Evolutionary conservation across 768 basidiomycete genomes (phyloP), one percentile per base, ranked within the genome.

Genomic region (Leccinum disarticulatum): DNA sequence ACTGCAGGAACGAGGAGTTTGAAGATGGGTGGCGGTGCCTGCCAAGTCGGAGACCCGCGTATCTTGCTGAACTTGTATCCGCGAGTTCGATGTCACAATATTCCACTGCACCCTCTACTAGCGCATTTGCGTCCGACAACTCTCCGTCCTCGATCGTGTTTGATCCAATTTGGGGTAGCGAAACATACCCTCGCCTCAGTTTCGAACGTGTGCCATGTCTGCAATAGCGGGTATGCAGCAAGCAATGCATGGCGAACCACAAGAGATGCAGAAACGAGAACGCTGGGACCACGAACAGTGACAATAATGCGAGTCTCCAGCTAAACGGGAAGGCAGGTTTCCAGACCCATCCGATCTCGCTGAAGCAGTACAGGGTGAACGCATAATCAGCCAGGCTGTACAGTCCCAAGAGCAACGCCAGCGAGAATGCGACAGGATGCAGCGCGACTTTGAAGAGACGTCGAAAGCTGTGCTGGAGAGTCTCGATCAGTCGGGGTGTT

Each of bases 321-420:
- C 58, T 69, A 4, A 36, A 17, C 2, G 67, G 68, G 47, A 69
- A 68, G 1, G 56, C 62, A 1, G 62, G 60, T 41, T 51, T 57
- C 68, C 68, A 68, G 48, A 69, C 51, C 5, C 10, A 9, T 0
- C 14, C 55, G 22, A 46, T 2, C 0, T 38, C 1, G 0, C 14
- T 10, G 7, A 69, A 56, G 65, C 60, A 69, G 49, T 35, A 33
- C 1, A n/a, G 1, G 11, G 56, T 52, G 36, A 67, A 58, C 13
- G 9, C 19, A 52, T 56, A 43, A 13, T 68, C 68, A 4, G 55
- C 54, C 13, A 58, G 0, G 52, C 8, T 17, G 50, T 64, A 68
- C 7, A 69, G 38, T 43, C 50, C 7, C 27, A 11, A 55, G 41
- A 61, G 25, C 8, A 64, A 31, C 1, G 10, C 33, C 0, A 64